Conservation (phyloP, 208 protist genomes). For the Acanthamoeba royreba region DNA sequence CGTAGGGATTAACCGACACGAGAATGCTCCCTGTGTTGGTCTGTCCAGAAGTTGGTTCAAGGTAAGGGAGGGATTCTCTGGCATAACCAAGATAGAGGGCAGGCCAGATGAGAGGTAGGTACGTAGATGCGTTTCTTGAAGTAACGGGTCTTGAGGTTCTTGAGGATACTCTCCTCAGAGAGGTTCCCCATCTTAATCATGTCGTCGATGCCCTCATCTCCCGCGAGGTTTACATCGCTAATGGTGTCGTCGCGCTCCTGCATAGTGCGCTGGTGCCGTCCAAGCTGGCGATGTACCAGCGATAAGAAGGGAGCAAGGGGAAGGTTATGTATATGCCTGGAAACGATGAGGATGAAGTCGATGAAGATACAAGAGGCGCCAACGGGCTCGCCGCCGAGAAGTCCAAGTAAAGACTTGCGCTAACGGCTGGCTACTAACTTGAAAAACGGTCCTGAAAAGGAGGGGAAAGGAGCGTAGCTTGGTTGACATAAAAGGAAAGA, state of each 20-base stretch:
- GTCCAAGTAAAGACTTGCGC: no score
- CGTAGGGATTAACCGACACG: constrained; percentile 73
- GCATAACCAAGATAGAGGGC: neutral
- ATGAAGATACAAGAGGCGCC: no score
- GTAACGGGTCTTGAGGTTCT: constrained; percentile 59
- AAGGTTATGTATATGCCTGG: no score
- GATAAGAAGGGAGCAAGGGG: no score
- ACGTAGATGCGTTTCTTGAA: constrained; percentile 54
- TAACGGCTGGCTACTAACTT: no score
- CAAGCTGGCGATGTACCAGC: no score
- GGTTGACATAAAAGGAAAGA: no score
- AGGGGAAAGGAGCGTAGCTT: no score
- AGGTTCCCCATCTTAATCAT: constrained; percentile 60
- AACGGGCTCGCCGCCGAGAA: no score
- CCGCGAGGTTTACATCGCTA: neutral
- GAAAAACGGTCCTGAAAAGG: no score
- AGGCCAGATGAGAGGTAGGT: neutral
- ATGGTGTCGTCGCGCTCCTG: neutral
- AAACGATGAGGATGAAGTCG: no score
- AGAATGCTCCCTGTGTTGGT: constrained; percentile 74
- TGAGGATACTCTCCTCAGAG: constrained; percentile 54
- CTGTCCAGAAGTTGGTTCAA: neutral
- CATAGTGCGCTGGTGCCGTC: no score
- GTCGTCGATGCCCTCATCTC: neutral
- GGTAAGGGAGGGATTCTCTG: neutral